Evolutionary conservation across 108 stramenopile genomes (phyloP).

Genomic region (Conticribra guillardii): DNA sequence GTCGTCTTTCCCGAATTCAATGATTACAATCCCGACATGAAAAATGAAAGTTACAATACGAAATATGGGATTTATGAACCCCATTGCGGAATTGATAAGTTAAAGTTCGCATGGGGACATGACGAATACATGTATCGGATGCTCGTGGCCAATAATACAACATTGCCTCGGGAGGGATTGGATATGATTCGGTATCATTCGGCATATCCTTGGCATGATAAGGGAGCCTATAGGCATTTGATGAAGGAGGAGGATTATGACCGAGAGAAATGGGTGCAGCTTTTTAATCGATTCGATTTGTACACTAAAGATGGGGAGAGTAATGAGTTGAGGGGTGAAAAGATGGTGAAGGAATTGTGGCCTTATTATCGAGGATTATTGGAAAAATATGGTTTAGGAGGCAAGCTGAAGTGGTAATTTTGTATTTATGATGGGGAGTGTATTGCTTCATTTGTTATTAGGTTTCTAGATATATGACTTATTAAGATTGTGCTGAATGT

Average conservation of each 20-base stretch:
- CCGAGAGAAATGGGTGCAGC: slow-evolving; percentile 63
- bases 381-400: slow-evolving; percentile 73
- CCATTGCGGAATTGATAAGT: slow-evolving; percentile 69
- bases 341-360: slow-evolving; percentile 65
- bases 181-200: slow-evolving; percentile 86
- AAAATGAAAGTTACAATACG: slow-evolving; percentile 62
- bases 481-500: too few species aligned
- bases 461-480: too few species aligned
- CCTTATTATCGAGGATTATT: slow-evolving; percentile 69
- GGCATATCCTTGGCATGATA: slow-evolving; percentile 77
- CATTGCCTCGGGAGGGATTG: slow-evolving; percentile 70
- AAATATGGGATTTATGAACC: slow-evolving; percentile 67
- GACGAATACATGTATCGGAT: slow-evolving; percentile 90
- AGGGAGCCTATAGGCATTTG: slow-evolving; percentile 69
- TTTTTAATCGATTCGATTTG: slow-evolving; percentile 82
- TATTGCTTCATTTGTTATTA: too few species aligned
- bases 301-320: slow-evolving; percentile 80
- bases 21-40: slow-evolving; percentile 74
- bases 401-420: slow-evolving; percentile 79
- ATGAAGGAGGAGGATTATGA: slow-evolving; percentile 67
- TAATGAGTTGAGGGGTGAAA: slow-evolving; percentile 56
- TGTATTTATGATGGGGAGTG: too few species aligned
- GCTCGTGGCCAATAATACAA: slow-evolving; percentile 68
- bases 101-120: slow-evolving; percentile 80
- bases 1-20: slow-evolving; percentile 83